Evolutionary conservation across 371 early-diverging fungal genomes (phyloP), one percentile per base, ranked within the genome.

Genomic region (Scutellospora calospora): DNA sequence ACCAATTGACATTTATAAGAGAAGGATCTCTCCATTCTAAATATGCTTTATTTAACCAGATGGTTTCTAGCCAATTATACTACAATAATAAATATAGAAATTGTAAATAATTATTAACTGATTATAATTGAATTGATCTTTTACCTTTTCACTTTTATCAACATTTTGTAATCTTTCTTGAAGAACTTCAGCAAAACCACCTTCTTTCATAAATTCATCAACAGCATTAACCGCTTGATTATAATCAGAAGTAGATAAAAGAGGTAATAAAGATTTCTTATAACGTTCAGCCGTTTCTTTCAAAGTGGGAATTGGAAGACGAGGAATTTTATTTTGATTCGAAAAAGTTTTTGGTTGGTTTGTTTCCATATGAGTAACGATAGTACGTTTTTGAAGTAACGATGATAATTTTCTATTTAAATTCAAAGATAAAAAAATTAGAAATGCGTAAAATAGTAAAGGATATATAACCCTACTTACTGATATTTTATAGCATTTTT

Each of bases 1-100:
- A 96, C 97, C 97, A 97, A 83, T 97, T 97, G 74, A 95, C 93
- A 81, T 97, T 95, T 86, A 96, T 90, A 81, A 95, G 85, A 6
- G 92, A 89, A 3, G 95, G 92, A 11, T 92, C 94, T 33, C 97
- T 89, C 89, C 94, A 97, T 63, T 93, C 92, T n/a, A 96, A 91
- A 83, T 98, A 98, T 18, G 94, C 98, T 80, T 95, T 93, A 76
- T 90, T 86, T 11, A 98, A 90, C 97, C 96, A 96, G 31, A 94
- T 91, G 11, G 88, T 87, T 82, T 97, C 98, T 27, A 98, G 86
- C 98, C 98, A 98, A 54, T 92, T 94, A 81, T 87, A 31, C 73
- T 72, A 52, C 73, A 54, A 85, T 80, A 79, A 83, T 18, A 49
- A 81, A 33, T n/a, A 38, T 69, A 41, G 25, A 45, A 41, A 41